Evolutionary conservation across 768 basidiomycete species (phyloP).

Genomic region (Trametes cubensis): DNA sequence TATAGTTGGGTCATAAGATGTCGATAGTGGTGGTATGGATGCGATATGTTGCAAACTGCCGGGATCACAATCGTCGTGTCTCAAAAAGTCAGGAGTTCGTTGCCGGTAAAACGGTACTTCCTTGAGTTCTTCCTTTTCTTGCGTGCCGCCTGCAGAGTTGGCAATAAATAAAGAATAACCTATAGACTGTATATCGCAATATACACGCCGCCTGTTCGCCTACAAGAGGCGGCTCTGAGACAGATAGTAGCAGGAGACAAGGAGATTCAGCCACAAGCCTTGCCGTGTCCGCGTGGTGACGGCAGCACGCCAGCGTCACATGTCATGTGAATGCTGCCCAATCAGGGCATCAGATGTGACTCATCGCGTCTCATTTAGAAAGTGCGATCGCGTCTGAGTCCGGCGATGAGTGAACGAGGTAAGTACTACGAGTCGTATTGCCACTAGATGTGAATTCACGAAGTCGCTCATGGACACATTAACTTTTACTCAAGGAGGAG

Average conservation of each 20-base stretch:
- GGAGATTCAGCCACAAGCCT: neutral
- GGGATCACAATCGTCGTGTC: neutral
- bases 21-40: too few relatives aligned
- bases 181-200: neutral
- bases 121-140: neutral
- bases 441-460: too few relatives aligned
- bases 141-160: too few relatives aligned
- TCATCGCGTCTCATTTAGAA: conserved; percentile 13
- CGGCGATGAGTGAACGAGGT: too few relatives aligned
- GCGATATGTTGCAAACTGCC: neutral
- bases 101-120: conserved; percentile 8
- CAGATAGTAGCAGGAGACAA: neutral
- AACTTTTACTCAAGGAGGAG: too few relatives aligned
- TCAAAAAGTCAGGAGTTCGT: neutral
- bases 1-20: too few relatives aligned
- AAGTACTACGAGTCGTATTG: too few relatives aligned
- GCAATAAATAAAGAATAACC: neutral
- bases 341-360: conserved; percentile 2
- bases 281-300: conserved; percentile 1
- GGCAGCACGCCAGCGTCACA: conserved; percentile 16
- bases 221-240: neutral
- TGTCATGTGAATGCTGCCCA: conserved; percentile 9
- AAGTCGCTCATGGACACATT: too few relatives aligned
- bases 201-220: too few relatives aligned
- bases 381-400: too few relatives aligned